phyloP scores from a whole-genome alignment of 352 stramenopile genomes.

The Phytophthora cryptogea region DNA sequence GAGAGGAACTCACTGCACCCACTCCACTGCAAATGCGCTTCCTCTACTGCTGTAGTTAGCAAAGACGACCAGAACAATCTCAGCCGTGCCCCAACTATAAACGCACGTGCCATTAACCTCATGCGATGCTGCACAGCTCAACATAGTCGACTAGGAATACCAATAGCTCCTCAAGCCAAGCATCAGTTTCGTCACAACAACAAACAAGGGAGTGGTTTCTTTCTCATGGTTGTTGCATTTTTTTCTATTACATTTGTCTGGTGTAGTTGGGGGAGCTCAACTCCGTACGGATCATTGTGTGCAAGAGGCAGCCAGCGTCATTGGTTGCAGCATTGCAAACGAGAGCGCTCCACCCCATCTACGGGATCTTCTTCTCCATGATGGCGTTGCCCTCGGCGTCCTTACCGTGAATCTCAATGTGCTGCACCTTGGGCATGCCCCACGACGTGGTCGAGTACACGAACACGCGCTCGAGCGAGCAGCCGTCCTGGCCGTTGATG shows the following conservation, averaged over 20 bases:
- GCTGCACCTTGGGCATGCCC: slow-evolving; percentile 88
- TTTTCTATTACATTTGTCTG: slow-evolving; percentile 41
- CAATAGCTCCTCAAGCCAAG: background rate
- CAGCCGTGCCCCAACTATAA: slow-evolving; percentile 15
- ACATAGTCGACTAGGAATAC: slow-evolving; percentile 17
- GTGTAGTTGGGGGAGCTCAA: slow-evolving; percentile 7
- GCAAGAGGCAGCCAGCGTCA: background rate
- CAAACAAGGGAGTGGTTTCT: background rate
- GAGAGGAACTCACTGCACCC: slow-evolving; percentile 3
- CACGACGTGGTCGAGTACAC: slow-evolving; percentile 86
- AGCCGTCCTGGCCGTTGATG: slow-evolving; percentile 78
- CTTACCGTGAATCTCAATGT: slow-evolving; percentile 89
- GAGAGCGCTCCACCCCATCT: slow-evolving; percentile 13
- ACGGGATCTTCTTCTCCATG: slow-evolving; percentile 89
- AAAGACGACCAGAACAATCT: slow-evolving; percentile 1
- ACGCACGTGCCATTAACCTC: background rate
- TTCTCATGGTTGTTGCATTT: slow-evolving; percentile 16
- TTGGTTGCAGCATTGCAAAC: background rate
- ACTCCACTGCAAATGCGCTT: slow-evolving; percentile 4
- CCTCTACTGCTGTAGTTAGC: background rate
- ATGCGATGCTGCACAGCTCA: slow-evolving; percentile 4
- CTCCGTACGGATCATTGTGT: background rate
- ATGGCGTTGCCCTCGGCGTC: slow-evolving; percentile 63
- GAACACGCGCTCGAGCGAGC: slow-evolving; percentile 80
- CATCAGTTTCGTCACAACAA: background rate